phyloP scores from a whole-genome alignment of 306 rosid genomes.

The Castanospermum australe region DNA sequence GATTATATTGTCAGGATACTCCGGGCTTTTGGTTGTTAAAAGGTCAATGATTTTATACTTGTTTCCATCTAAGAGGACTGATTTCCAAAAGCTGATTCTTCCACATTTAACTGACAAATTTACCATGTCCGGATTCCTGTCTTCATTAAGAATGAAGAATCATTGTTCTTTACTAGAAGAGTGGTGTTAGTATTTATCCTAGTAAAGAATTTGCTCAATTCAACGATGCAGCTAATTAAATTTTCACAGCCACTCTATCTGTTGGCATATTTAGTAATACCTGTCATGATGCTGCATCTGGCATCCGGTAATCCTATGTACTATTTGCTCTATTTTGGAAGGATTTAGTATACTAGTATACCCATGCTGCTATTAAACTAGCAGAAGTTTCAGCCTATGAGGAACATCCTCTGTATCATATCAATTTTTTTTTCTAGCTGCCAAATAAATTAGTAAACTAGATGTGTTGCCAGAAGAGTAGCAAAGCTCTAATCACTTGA shows the following conservation, averaged over 20 bases:
- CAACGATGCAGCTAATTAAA: background rate
- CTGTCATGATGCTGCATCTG: background rate
- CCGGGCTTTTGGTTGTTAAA: background rate
- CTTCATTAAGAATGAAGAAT: background rate
- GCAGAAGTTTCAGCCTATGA: background rate
- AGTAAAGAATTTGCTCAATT: background rate
- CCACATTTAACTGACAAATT: background rate
- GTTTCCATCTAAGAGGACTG: background rate
- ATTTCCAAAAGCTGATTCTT: constrained; percentile 7
- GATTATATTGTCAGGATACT: background rate
- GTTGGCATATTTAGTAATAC: background rate
- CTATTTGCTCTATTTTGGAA: background rate
- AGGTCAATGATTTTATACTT: background rate
- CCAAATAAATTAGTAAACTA: constrained; percentile 1
- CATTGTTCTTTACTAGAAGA: background rate
- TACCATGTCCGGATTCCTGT: background rate
- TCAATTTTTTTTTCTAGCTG: background rate
- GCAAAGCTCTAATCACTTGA: background rate
- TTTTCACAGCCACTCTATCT: background rate
- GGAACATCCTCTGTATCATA: background rate
- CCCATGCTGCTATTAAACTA: background rate
- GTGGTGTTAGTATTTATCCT: background rate
- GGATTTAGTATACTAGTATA: background rate
- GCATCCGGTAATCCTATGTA: background rate
- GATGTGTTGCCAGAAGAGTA: background rate